Conservation (phyloP, 2,329 filamentous ascomycete genomes). For the Colletotrichum spinosum region DNA sequence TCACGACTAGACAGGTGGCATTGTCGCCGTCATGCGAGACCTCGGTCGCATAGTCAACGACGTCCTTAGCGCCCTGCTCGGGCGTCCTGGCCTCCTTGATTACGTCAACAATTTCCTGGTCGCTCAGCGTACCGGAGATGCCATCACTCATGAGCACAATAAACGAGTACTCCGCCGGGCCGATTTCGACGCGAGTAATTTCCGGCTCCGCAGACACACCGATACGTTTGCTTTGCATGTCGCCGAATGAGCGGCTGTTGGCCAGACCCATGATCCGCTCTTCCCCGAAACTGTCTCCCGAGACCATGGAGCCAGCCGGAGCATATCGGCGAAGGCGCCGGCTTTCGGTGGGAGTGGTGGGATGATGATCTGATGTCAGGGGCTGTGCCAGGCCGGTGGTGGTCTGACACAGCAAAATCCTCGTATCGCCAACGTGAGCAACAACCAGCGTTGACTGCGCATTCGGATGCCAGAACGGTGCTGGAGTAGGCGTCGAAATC, state of each 20-base stretch:
- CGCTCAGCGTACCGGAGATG: conserved; percentile 84
- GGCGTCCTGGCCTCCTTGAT: conserved; percentile 94
- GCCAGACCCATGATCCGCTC: conserved; percentile 94
- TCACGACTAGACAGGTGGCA: conserved; percentile 74
- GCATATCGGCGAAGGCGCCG: conserved; percentile 87
- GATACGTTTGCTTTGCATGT: conserved; percentile 90
- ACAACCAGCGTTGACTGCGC: conserved; percentile 86
- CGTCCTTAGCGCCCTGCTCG: conserved; percentile 81
- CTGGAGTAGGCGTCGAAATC: conserved; percentile 90
- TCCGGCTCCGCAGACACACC: conserved; percentile 96
- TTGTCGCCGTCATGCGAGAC: conserved; percentile 77
- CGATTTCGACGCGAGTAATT: conserved; percentile 81
- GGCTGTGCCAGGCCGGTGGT: conserved; percentile 83
- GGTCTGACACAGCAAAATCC: conserved; percentile 90
- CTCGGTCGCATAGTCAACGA: conserved; percentile 91
- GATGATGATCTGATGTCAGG: conserved; percentile 92
- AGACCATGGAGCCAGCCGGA: conserved; percentile 80
- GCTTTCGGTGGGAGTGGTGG: conserved; percentile 86
- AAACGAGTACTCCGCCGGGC: conserved; percentile 88
- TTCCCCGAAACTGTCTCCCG: conserved; percentile 92
- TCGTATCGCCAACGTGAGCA: conserved; percentile 93
- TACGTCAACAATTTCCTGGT: conserved; percentile 97
- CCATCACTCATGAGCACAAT: conserved; percentile 90
- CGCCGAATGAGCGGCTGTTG: conserved; percentile 94
- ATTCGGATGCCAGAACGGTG: conserved; percentile 94